These are phyloP conservation scores for Yamadazyma phyllophila DNA, from an alignment of 805 yeast species.

Conservation along the genomic window DNA sequence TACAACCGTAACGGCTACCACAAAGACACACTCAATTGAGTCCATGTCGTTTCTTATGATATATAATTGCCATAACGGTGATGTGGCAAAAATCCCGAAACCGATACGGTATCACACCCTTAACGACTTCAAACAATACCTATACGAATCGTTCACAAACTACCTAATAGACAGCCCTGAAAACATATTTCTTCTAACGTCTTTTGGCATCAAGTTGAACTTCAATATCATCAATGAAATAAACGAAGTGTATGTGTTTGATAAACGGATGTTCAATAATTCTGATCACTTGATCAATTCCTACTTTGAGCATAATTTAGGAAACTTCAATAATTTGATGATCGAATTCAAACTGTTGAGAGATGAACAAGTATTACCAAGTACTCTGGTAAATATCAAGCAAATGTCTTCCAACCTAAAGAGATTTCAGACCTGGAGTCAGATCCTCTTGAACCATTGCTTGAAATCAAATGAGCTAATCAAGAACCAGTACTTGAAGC, in stretches of 20 bases:
- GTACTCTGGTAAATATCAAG: conserved; percentile 14
- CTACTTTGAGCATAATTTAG: conserved; percentile 14
- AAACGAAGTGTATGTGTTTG: conserved; percentile 59
- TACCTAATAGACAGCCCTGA: conserved; percentile 22
- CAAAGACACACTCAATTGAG: conserved; percentile 5
- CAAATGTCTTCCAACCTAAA: conserved; percentile 35
- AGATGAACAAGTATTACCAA: neutral
- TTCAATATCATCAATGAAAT: conserved; percentile 50
- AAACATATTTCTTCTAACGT: conserved; percentile 53
- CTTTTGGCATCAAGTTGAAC: conserved; percentile 63
- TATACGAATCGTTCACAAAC: conserved; percentile 27
- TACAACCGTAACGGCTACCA: conserved; percentile 15
- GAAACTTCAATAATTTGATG: conserved; percentile 9
- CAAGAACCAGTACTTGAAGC: conserved; percentile 25
- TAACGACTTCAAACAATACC: conserved; percentile 27
- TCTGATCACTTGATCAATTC: conserved; percentile 5
- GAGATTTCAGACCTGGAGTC: conserved; percentile 51
- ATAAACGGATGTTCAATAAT: conserved; percentile 52
- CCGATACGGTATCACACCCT: conserved; percentile 41
- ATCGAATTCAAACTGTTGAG: conserved; percentile 9
- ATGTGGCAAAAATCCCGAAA: conserved; percentile 30
- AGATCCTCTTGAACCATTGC: conserved; percentile 38
- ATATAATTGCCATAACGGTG: conserved; percentile 41
- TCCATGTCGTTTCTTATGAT: conserved; percentile 24
- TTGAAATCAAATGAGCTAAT: conserved; percentile 26